Evolutionary conservation across 2,329 filamentous ascomycete species (phyloP).

Genomic region (Fusarium torulosum): DNA sequence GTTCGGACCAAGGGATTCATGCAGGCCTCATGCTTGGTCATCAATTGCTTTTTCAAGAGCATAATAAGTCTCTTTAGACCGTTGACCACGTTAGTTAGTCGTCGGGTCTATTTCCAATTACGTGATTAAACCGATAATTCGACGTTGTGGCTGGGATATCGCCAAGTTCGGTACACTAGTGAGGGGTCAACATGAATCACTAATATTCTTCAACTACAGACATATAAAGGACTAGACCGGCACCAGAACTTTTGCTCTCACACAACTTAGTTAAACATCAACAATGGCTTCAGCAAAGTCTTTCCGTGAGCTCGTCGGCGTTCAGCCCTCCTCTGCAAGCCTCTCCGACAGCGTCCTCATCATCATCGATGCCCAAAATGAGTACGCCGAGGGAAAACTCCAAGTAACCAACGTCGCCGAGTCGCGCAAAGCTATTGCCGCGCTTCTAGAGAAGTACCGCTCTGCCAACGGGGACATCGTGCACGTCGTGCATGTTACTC

Average conservation of each 20-base stretch:
- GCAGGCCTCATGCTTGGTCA: neutral
- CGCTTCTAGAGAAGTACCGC: slow-evolving; percentile 72
- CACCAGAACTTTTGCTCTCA: neutral
- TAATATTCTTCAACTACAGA: neutral
- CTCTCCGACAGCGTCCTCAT: slow-evolving; percentile 70
- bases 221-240: neutral
- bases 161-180: neutral
- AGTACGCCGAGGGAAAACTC: slow-evolving; percentile 71
- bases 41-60: neutral
- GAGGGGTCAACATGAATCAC: slow-evolving; percentile 8
- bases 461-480: slow-evolving; percentile 63
- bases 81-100: fast-evolving
- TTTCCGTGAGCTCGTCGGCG: slow-evolving; percentile 57
- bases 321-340: slow-evolving; percentile 66
- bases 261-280: neutral
- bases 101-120: neutral
- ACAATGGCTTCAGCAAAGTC: slow-evolving; percentile 22
- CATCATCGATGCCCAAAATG: slow-evolving; percentile 79
- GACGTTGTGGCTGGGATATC: slow-evolving; percentile 9
- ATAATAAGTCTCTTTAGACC: neutral
- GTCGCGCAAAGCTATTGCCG: slow-evolving; percentile 68
- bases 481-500: slow-evolving; percentile 71
- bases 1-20: slow-evolving; percentile 21
- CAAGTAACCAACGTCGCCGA: slow-evolving; percentile 65
- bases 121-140: neutral